Evolutionary conservation across 495 filamentous ascomycete species (phyloP).

Genomic region (Polyplosphaeria fusca): DNA sequence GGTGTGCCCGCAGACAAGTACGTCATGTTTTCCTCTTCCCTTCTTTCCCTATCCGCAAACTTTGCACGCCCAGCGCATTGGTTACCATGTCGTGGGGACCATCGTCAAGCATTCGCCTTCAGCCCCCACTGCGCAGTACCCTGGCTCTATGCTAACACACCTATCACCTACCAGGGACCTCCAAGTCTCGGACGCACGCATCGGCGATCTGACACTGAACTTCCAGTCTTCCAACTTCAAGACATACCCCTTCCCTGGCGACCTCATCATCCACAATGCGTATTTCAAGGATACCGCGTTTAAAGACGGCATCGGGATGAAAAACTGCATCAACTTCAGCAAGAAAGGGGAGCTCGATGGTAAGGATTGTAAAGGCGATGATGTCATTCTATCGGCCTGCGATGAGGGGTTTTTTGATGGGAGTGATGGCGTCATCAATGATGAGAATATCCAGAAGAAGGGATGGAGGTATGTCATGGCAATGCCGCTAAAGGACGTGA

Average conservation of each 20-base stretch:
- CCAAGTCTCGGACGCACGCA: not conserved
- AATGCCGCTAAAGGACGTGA: not conserved
- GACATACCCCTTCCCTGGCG: not conserved
- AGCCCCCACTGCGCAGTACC: no score
- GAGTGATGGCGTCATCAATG: not conserved
- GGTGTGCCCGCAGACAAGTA: no score
- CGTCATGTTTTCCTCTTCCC: no score
- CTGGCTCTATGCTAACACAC: no score
- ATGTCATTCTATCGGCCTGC: not conserved
- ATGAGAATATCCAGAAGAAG: not conserved
- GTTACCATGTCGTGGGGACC: no score
- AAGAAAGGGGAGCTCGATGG: not conserved
- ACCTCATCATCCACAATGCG: not conserved
- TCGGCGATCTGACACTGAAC: not conserved
- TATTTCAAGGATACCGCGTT: not conserved
- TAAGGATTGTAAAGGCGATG: not conserved
- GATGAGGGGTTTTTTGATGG: slow-evolving; percentile 1
- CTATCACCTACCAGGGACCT: no score
- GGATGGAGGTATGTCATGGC: not conserved
- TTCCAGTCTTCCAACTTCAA: not conserved
- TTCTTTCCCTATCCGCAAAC: no score
- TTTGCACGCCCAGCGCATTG: no score
- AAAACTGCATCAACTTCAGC: not conserved
- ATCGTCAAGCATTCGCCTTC: no score
- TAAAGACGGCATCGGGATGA: not conserved